Percentiles rank a stretch among this genome's conserved stretches.
These are phyloP conservation scores for Fusarium gaditjirri DNA, from an alignment of 2,329 filamentous ascomycete genomes.

Conservation along the genomic window DNA sequence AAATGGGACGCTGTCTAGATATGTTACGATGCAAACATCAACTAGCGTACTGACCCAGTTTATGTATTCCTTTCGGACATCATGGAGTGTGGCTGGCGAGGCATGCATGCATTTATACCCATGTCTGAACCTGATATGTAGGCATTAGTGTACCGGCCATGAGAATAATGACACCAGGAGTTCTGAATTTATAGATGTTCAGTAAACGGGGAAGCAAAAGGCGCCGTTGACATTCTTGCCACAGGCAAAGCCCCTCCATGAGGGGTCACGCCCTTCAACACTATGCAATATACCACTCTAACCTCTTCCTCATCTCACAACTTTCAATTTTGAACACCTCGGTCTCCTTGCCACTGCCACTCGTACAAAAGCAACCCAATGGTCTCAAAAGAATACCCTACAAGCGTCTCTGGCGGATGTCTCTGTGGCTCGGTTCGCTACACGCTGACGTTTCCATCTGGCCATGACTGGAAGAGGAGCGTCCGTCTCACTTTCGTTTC, in stretches of 20 bases:
- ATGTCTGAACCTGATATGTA: neutral
- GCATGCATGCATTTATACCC: neutral
- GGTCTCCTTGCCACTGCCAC: neutral
- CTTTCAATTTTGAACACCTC: neutral
- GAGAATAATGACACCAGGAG: constrained; percentile 7
- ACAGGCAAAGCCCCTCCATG: constrained; percentile 3
- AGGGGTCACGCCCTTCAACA: constrained; percentile 1
- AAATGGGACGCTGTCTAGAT: constrained; percentile 74
- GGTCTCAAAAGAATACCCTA: constrained; percentile 45
- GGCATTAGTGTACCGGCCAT: neutral
- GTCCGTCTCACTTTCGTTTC: constrained; percentile 38
- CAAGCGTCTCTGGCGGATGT: constrained; percentile 60
- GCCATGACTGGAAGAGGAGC: constrained; percentile 55
- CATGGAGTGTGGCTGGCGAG: neutral
- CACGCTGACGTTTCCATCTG: constrained; percentile 56
- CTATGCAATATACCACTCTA: neutral
- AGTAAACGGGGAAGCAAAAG: constrained; percentile 31
- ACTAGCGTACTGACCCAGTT: neutral
- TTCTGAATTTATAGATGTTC: neutral
- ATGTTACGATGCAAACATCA: neutral
- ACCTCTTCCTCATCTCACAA: constrained; percentile 1
- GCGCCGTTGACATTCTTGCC: constrained; percentile 44
- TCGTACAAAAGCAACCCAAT: constrained; percentile 12
- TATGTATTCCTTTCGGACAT: neutral
- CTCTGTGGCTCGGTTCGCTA: constrained; percentile 63